These are phyloP conservation scores for Moringa oleifera DNA, from an alignment of 345 rosid species.

Conservation along the genomic window DNA sequence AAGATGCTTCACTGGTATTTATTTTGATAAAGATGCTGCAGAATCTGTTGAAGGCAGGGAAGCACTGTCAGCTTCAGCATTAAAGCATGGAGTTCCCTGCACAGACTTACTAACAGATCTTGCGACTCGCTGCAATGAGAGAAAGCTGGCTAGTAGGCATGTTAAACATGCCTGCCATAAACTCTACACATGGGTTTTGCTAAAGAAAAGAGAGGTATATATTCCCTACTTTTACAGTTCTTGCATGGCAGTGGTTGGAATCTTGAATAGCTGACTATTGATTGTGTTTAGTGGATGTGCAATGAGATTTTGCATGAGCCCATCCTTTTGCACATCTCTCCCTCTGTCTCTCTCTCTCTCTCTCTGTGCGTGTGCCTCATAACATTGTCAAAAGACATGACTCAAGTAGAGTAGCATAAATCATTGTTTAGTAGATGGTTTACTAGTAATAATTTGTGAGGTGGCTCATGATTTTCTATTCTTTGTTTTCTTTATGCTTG, in stretches of 20 bases:
- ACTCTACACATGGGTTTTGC: conserved; percentile 73
- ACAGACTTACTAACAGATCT: conserved; percentile 43
- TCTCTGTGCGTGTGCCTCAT: too few relatives aligned
- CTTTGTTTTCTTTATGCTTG: too few relatives aligned
- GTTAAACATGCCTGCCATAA: conserved; percentile 80
- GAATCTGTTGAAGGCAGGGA: conserved; percentile 53
- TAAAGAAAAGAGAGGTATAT: conserved; percentile 63
- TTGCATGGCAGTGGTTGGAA: background rate
- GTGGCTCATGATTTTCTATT: too few relatives aligned
- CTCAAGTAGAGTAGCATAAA: too few relatives aligned
- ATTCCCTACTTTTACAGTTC: background rate
- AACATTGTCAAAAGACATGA: too few relatives aligned
- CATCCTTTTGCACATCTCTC: too few relatives aligned
- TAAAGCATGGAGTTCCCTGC: conserved; percentile 53
- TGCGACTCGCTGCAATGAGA: conserved; percentile 61
- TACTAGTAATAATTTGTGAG: too few relatives aligned
- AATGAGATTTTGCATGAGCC: too few relatives aligned
- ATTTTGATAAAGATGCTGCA: conserved; percentile 49
- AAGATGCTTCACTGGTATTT: conserved; percentile 54
- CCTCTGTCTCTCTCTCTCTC: too few relatives aligned
- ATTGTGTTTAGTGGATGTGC: too few relatives aligned
- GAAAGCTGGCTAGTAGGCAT: conserved; percentile 65
- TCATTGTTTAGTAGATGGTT: too few relatives aligned
- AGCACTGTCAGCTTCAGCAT: conserved; percentile 53
- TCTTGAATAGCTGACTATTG: background rate